phyloP scores from a whole-genome alignment of 345 rosid species.

The Firmiana major region DNA sequence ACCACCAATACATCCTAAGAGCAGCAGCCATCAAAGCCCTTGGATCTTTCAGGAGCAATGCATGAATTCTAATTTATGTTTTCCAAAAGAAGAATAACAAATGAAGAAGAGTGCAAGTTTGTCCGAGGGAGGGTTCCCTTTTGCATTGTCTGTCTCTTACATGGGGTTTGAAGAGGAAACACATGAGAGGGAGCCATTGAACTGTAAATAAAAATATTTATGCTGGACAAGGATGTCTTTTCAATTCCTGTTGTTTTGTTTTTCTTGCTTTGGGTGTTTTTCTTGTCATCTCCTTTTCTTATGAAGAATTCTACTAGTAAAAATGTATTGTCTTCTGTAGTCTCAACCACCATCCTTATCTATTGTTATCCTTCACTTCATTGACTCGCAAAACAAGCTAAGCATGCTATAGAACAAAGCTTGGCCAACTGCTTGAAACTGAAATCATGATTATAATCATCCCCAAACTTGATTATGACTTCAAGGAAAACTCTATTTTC shows the following conservation, averaged over 20 bases:
- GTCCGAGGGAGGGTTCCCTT: slow-evolving; percentile 11
- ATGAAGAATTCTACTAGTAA: not conserved
- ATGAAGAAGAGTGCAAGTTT: slow-evolving; percentile 18
- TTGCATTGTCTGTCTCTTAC: slow-evolving; percentile 1
- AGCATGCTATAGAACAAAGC: not conserved
- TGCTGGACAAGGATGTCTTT: slow-evolving; percentile 23
- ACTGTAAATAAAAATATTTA: slow-evolving; percentile 32
- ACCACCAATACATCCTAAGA: slow-evolving; percentile 72
- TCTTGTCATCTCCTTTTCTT: not conserved
- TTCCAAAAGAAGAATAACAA: slow-evolving; percentile 22
- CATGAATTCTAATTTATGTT: slow-evolving; percentile 31
- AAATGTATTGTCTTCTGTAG: not conserved
- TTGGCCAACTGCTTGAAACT: not conserved
- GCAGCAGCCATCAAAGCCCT: slow-evolving; percentile 76
- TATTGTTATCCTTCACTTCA: not conserved
- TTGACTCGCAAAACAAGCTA: slow-evolving; percentile 3
- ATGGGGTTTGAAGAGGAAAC: slow-evolving; percentile 2
- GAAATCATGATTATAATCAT: not conserved
- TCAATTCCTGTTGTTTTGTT: slow-evolving; percentile 1
- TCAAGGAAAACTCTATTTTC: not conserved
- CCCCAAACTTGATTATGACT: not conserved
- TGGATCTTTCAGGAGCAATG: slow-evolving; percentile 82
- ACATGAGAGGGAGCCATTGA: slow-evolving; percentile 17
- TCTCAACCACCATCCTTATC: not conserved
- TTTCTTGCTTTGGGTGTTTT: slow-evolving; percentile 11